Evolutionary conservation across 495 filamentous ascomycete species (phyloP).

Genomic region (Rhizodiscina lignyota): DNA sequence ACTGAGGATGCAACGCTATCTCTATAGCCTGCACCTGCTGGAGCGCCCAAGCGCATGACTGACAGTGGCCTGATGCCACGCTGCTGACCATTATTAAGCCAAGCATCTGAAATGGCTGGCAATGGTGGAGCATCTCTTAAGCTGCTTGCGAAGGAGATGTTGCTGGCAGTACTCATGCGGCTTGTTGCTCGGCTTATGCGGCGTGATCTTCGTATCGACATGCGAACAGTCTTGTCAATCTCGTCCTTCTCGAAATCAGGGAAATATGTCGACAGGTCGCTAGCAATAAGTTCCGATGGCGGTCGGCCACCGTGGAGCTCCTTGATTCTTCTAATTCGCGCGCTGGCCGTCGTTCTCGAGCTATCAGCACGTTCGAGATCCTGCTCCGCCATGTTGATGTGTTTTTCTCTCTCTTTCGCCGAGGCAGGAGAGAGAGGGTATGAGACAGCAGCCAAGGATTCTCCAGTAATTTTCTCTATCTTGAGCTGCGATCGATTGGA

Average conservation of each 20-base stretch:
- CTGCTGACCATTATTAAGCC: conserved; percentile 44
- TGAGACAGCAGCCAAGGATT: conserved; percentile 65
- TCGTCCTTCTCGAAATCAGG: conserved; percentile 83
- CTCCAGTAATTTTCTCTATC: conserved; percentile 68
- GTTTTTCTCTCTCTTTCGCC: conserved; percentile 39
- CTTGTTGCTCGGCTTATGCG: conserved; percentile 82
- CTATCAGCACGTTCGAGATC: conserved; percentile 41
- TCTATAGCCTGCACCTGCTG: conserved; percentile 43
- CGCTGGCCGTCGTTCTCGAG: conserved; percentile 25
- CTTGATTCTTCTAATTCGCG: conserved; percentile 41
- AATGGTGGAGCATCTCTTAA: conserved; percentile 79
- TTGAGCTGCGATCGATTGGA: conserved; percentile 57
- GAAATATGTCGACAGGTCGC: conserved; percentile 91
- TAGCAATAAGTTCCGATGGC: conserved; percentile 92
- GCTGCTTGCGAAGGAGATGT: conserved; percentile 79
- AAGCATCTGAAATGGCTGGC: conserved; percentile 89
- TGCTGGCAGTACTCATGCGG: conserved; percentile 85
- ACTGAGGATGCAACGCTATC: conserved; percentile 79
- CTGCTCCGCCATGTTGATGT: conserved; percentile 26
- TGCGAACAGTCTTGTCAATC: conserved; percentile 82
- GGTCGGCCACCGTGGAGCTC: conserved; percentile 80
- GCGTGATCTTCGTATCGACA: conserved; percentile 77
- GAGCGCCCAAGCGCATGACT: conserved; percentile 39
- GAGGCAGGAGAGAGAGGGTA: conserved; percentile 64
- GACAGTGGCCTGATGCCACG: conserved; percentile 42